These are phyloP conservation scores for Parathielavia hyrcaniae DNA, from an alignment of 495 filamentous ascomycete genomes.

Conservation along the genomic window DNA sequence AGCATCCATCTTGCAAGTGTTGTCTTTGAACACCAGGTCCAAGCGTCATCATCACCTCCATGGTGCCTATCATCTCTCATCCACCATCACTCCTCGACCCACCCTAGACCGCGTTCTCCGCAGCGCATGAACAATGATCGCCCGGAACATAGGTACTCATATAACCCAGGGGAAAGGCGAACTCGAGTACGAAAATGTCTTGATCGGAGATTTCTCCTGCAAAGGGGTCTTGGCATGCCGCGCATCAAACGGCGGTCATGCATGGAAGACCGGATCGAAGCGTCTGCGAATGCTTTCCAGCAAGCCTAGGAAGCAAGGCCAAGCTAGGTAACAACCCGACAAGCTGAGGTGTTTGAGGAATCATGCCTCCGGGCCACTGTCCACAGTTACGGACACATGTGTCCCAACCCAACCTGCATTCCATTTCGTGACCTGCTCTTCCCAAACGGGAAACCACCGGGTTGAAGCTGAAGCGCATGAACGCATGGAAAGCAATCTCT, in stretches of 20 bases:
- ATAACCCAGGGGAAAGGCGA: background rate
- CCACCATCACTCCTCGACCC: background rate
- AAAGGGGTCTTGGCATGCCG: slow-evolving; percentile 10
- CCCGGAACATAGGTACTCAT: too few species aligned
- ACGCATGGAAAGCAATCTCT: slow-evolving; percentile 35
- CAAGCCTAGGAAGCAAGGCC: background rate
- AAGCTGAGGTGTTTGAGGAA: background rate
- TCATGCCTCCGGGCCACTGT: background rate
- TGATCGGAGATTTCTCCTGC: slow-evolving; percentile 11
- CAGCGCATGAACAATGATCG: too few species aligned
- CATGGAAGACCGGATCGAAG: slow-evolving; percentile 15
- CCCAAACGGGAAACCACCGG: background rate
- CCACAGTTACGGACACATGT: background rate
- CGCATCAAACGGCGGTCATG: slow-evolving; percentile 2
- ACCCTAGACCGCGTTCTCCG: too few species aligned
- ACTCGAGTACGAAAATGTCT: background rate
- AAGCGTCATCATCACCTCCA: slow-evolving; percentile 1
- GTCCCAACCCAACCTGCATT: background rate
- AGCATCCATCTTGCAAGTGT: background rate
- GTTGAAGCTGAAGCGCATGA: slow-evolving; percentile 27
- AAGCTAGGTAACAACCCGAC: background rate
- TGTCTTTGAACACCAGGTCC: slow-evolving; percentile 5
- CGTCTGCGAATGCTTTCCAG: background rate
- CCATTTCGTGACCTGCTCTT: background rate
- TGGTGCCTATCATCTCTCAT: background rate